Base-by-base conservation (phyloP, 2,329 filamentous ascomycete genomes). In the Knoxdaviesia capensis region DNA sequence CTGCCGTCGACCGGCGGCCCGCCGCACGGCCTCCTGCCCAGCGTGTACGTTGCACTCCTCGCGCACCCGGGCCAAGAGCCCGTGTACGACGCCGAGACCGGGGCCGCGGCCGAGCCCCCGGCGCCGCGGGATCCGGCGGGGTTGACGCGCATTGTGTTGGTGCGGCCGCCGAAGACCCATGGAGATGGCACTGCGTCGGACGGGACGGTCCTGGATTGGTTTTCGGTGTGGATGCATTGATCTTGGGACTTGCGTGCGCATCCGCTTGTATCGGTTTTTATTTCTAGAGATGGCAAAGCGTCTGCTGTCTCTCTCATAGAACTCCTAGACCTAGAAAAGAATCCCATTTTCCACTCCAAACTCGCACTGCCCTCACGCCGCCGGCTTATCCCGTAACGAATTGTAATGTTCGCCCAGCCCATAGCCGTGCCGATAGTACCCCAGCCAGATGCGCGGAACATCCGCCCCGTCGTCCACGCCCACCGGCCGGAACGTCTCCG, bases 321-420 rank as follows among this genome's bases (percentile, higher is more conserved):
- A 32, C 6, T 28, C 33, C 41, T 20, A 41, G 8, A 28, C 20
- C 11, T 29, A 29, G 36, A 29, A 29, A 28, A 29, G 30, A 8
- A 38, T 30, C 28, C 9, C 9, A 8, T 8, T 29, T 5, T 8
- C 7, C 36, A 38, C 28, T 38, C 6, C 39, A 34, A 7, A 9
- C 9, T 6, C 39, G 34, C 7, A 28, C 6, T 29, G 7, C 6
- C 20, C 28, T 7, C 8, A 20, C 10, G 10, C 30, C 40, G 28
- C 41, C 11, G 31, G 38, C 34, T n/a, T 32, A 32, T 33, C 41
- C 50, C 73, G 59, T 55, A 98, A 60, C 42, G 87, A 93, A 56
- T 98, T 98, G 61, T 98, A 98, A 61, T 98, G 90, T 63, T 96
- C 90, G 8, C 90, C 90, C 40, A 98, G 64, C 1, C 88, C 88